Base-by-base conservation (phyloP, 306 rosid genomes). In the Hippophae gyantsensis region DNA sequence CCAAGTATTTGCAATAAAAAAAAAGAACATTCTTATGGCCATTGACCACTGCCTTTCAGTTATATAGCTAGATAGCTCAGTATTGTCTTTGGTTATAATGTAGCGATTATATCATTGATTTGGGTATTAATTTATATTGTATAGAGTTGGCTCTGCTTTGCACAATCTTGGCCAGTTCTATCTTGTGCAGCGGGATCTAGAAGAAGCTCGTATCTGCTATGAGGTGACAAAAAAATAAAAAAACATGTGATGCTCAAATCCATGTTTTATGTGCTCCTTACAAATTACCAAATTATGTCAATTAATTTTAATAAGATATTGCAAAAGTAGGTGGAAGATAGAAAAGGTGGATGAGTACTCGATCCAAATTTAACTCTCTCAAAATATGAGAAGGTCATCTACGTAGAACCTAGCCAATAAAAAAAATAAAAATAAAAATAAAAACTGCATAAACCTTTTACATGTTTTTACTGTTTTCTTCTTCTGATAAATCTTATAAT, bases 161-260 rank as follows among this genome's bases (percentile, higher is more conserved):
- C 98, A 87, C 79, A 90, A 90, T 80, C 83, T 90, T 57, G 98
- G 92, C 27, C 95, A 85, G 72, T 87, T 83, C 72, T 90, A 79
- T 79, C 75, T 85, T 42, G 84, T 73, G 43, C 96, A 73, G 73
- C 62, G 78, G 71, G 79, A 81, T 81, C 64, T 87, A 74, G 85
- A 87, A 71, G 76, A 85, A 64, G 96, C 98, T 56, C 62, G 45
- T 42, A 52, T 52, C 66, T 78, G 68, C 80, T 90, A 87, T 61
- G 86, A 82, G 92, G 98, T 90, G 71, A 65, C 56, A 7, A 9
- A 13, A 49, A 49, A 7, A 12, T 13, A 49, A 13, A 12, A 51
- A 41, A 9, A 62, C 10, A 14, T 41, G 5, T 42, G 44, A 42
- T 49, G 13, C 12, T 62, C 13, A 45, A 32, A 23, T 62, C 13